These are phyloP conservation scores for Phytophthora boehmeriae DNA, from an alignment of 352 stramenopile genomes.

Conservation along the genomic window DNA sequence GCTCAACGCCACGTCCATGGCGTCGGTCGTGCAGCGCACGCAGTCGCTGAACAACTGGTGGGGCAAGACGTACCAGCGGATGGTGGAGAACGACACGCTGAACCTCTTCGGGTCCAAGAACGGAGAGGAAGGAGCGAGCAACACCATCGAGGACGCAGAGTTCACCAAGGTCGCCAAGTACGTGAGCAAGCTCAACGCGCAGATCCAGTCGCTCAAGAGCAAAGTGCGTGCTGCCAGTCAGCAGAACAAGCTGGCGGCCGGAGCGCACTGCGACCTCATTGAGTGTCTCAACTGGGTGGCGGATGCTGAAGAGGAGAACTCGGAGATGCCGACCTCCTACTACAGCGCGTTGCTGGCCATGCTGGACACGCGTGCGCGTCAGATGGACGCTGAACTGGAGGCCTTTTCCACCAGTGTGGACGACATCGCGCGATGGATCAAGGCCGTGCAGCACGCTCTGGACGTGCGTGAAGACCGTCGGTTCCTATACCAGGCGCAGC, in stretches of 20 bases:
- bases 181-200: constrained; percentile 60
- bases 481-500: constrained; percentile 78
- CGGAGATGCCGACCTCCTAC: constrained; percentile 65
- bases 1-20: constrained; percentile 41
- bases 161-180: constrained; percentile 75
- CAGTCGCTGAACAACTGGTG: constrained; percentile 83
- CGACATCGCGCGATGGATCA: constrained; percentile 78
- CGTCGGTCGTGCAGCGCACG: constrained; percentile 62
- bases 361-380: constrained; percentile 74
- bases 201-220: constrained; percentile 67
- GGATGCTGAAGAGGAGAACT: constrained; percentile 70
- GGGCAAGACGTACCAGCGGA: constrained; percentile 82
- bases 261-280: constrained; percentile 86
- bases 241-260: constrained; percentile 73
- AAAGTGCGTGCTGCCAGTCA: constrained; percentile 64
- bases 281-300: constrained; percentile 72
- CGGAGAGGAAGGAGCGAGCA: constrained; percentile 24
- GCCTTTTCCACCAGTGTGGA: constrained; percentile 67
- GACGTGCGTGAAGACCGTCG: constrained; percentile 81
- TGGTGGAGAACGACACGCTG: constrained; percentile 82
- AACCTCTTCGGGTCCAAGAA: constrained; percentile 56
- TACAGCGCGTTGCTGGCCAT: constrained; percentile 67
- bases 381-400: constrained; percentile 78
- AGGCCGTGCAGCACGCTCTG: constrained; percentile 69
- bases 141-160: constrained; percentile 70